Evolutionary conservation across 805 yeast species (phyloP), one percentile per base, ranked within the genome.

Genomic region (Yamadazyma nakazawae): DNA sequence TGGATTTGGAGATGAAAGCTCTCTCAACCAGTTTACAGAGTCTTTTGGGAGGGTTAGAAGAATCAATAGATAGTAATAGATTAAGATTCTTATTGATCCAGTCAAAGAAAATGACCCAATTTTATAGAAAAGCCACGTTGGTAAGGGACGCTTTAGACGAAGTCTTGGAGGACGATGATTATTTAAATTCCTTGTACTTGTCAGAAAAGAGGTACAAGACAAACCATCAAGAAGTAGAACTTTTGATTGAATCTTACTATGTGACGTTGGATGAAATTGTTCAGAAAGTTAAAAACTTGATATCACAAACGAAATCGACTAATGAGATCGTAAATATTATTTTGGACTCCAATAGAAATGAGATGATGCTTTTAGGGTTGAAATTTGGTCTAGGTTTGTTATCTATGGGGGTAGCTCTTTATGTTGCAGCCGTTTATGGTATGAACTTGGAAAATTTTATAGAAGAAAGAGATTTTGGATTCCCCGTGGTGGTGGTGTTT

Each of bases 301-400:
- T 82, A 28, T 78, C 86, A n/a, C 91, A 92, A 61, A 92, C 94
- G 45, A 80, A 81, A 52, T 88, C 96, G 17, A 91, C 97, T 0
- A 98, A 94, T 63, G 99, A 94, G 63, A 90, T 94, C 57, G 90
- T 91, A 50, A 90, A 90, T 58, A 91, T 94, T 53, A 85, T 94
- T 19, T 68, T 94, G 48, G 99, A 94, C 62, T 85, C 97, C 1
- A 92, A 94, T 64, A 79, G 99, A 64, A 94, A 94, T 64, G 89
- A 92, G 54, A 74, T 94, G 50, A 90, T 94, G 97, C 63, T 90
- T 25, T 70, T 94, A 34, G 96, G 96, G 2, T 72, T 94, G 47
- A 77, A 85, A 55, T 88, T 89, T 62, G 84, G 94, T 42, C 82
- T 89, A 21, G 94, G 96, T 0, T 74, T 95, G 47, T 68, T 94